A percentile compares a stretch with the other conserved stretches of the same genome.
Evolutionary conservation across 202 grass and related monocot species (phyloP).

Genomic region (Hordeum pubiflorum): DNA sequence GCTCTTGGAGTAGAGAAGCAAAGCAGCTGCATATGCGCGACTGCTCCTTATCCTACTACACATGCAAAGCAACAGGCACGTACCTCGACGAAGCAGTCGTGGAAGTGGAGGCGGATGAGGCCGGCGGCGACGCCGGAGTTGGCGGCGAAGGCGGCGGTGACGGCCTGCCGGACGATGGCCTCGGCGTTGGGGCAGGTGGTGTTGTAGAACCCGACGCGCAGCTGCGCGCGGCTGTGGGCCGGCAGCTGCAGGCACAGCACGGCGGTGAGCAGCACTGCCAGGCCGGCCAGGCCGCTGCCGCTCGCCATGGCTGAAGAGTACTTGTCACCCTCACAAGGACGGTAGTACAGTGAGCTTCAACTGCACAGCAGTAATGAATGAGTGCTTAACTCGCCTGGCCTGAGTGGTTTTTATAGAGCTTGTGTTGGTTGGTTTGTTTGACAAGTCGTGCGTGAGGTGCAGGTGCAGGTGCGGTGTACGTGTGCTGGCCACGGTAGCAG

Average conservation of each 20-base stretch:
- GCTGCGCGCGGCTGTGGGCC: slow-evolving; percentile 24
- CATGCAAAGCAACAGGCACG: not conserved
- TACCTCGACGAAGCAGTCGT: slow-evolving; percentile 71
- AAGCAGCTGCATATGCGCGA: not conserved
- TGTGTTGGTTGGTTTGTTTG: not conserved
- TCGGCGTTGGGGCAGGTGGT: slow-evolving; percentile 58
- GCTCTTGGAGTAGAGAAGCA: too few species aligned
- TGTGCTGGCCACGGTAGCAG: not conserved
- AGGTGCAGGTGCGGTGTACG: not conserved
- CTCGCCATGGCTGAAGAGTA: not conserved
- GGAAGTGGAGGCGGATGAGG: slow-evolving; percentile 69
- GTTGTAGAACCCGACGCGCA: slow-evolving; percentile 68
- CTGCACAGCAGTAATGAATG: not conserved
- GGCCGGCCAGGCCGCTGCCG: not conserved
- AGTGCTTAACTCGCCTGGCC: not conserved
- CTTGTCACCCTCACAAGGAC: not conserved
- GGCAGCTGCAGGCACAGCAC: slow-evolving; percentile 34
- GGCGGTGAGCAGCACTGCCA: not conserved
- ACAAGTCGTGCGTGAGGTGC: not conserved
- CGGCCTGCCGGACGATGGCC: slow-evolving; percentile 48
- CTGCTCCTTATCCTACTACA: too few species aligned
- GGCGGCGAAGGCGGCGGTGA: slow-evolving; percentile 43
- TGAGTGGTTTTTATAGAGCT: not conserved
- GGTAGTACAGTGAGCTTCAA: not conserved
- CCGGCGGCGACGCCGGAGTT: slow-evolving; percentile 48